These are phyloP conservation scores for Triticum monococcum DNA, from an alignment of 176 grass and related monocot species.

Conservation along the genomic window DNA sequence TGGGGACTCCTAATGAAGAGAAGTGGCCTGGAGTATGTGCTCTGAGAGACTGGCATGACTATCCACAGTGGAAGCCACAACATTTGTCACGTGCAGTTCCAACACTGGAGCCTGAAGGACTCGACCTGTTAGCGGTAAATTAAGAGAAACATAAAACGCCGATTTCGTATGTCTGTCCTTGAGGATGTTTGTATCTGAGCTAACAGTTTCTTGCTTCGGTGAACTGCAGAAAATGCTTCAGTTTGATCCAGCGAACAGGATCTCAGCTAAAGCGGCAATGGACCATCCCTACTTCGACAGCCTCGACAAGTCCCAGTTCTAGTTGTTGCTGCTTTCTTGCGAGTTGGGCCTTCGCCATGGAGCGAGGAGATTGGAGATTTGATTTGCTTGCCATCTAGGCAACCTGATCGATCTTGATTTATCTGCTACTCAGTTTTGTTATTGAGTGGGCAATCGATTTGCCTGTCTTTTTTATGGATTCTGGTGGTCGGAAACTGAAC, in stretches of 20 bases:
- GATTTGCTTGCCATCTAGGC: constrained; percentile 39
- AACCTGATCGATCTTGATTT: constrained; percentile 9
- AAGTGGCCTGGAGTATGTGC: constrained; percentile 77
- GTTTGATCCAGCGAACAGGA: constrained; percentile 66
- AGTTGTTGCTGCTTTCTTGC: background rate
- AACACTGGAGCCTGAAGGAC: constrained; percentile 62
- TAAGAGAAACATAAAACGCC: background rate
- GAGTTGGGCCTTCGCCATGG: background rate
- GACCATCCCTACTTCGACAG: constrained; percentile 80
- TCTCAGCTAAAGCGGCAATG: constrained; percentile 78
- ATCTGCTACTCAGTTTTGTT: background rate
- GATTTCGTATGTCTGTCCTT: background rate
- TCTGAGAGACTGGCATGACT: constrained; percentile 89
- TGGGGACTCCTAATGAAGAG: constrained; percentile 86
- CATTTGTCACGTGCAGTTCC: constrained; percentile 59
- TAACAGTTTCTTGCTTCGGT: background rate
- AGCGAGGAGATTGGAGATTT: background rate
- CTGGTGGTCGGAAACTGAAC: background rate
- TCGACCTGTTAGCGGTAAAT: constrained; percentile 81
- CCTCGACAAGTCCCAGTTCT: constrained; percentile 90
- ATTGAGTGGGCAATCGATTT: background rate
- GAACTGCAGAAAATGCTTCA: constrained; percentile 80
- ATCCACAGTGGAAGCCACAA: constrained; percentile 79
- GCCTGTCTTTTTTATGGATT: background rate
- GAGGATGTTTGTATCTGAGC: background rate